Percentiles rank a stretch among this genome's conserved stretches.
Conservation (phyloP, 73 alveolate genomes). For the Tetrahymena borealis region DNA sequence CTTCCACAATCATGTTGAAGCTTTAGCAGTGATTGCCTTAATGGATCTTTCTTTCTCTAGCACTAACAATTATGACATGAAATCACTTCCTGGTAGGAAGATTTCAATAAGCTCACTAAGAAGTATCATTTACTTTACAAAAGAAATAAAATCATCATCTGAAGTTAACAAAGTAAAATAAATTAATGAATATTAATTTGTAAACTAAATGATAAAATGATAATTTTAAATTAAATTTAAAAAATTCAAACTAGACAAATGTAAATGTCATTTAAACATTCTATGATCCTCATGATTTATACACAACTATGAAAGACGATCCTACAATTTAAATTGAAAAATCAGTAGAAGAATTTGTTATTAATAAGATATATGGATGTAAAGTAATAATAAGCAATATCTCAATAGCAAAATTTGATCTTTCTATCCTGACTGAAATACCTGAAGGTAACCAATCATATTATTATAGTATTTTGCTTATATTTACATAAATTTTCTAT, state of each 20-base stretch:
- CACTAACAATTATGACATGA: neutral
- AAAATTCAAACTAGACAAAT: neutral
- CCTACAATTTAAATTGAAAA: constrained; percentile 14
- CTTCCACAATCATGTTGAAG: constrained; percentile 39
- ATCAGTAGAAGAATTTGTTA: constrained; percentile 65
- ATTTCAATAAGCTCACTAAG: neutral
- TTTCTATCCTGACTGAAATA: constrained; percentile 69
- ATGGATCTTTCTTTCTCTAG: neutral
- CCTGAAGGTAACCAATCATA: too few species aligned
- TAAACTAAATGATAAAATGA: too few species aligned
- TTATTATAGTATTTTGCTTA: too few species aligned
- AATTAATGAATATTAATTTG: neutral
- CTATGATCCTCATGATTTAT: neutral
- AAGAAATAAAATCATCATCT: neutral
- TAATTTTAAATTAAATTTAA: too few species aligned
- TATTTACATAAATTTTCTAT: too few species aligned
- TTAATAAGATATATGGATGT: constrained; percentile 65
- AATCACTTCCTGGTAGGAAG: neutral
- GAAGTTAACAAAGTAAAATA: neutral
- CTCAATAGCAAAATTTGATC: constrained; percentile 41
- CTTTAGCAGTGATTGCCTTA: neutral
- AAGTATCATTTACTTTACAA: neutral
- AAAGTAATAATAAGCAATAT: constrained; percentile 77
- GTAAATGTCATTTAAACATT: neutral
- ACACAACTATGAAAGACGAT: constrained; percentile 5